phyloP scores from a whole-genome alignment of 2,329 filamentous ascomycete species.

The Trichophyton simii region DNA sequence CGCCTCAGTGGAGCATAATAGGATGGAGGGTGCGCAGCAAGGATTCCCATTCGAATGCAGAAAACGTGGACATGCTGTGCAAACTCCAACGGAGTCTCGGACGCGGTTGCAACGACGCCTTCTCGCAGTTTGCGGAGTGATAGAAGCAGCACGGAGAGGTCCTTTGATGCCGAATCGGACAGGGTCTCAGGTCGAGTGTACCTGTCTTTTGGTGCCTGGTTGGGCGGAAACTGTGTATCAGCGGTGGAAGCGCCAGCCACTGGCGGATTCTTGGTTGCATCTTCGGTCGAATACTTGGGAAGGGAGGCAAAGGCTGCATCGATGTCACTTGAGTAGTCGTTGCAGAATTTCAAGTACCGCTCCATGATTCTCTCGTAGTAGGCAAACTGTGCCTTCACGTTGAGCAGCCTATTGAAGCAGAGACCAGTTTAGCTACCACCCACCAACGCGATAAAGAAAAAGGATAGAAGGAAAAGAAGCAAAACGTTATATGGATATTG shows the following conservation, averaged over 20 bases:
- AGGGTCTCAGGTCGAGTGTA: conserved; percentile 6
- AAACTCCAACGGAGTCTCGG: conserved; percentile 64
- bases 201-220: conserved; percentile 10
- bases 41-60: conserved; percentile 70
- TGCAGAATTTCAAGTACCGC: conserved; percentile 82
- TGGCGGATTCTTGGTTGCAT: conserved; percentile 30
- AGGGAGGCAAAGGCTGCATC: conserved; percentile 62
- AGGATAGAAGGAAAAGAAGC: not conserved
- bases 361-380: conserved; percentile 83
- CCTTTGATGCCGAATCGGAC: conserved; percentile 38
- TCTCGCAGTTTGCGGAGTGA: conserved; percentile 87
- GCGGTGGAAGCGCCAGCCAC: conserved; percentile 14
- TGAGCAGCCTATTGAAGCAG: conserved; percentile 45
- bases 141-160: conserved; percentile 62
- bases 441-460: no score
- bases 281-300: conserved; percentile 25
- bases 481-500: conserved; percentile 1
- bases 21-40: conserved; percentile 70
- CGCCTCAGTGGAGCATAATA: conserved; percentile 81
- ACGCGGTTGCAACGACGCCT: conserved; percentile 60
- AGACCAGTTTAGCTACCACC: not conserved
- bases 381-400: conserved; percentile 64
- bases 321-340: conserved; percentile 59
- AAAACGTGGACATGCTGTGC: conserved; percentile 85
- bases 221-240: conserved; percentile 2